Evolutionary conservation across 192 early-diverging fungal species (phyloP).

Genomic region (Umbelopsis vinacea): DNA sequence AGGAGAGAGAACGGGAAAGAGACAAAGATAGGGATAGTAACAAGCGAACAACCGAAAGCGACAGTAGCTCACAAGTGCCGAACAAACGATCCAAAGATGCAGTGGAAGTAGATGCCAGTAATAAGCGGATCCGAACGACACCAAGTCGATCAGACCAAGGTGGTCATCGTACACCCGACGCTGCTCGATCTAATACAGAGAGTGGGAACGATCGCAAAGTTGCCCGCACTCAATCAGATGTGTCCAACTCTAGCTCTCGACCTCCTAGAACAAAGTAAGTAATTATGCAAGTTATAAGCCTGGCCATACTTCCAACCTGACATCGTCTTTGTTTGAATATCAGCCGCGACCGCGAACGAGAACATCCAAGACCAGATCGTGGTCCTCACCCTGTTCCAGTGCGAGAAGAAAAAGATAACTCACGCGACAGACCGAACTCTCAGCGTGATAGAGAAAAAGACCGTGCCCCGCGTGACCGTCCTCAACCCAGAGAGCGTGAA

Average conservation of each 20-base stretch:
- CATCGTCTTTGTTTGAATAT: background rate
- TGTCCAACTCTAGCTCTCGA: background rate
- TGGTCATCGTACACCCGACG: background rate
- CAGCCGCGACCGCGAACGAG: background rate
- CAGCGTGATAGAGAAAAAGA: background rate
- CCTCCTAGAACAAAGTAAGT: background rate
- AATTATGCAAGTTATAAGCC: background rate
- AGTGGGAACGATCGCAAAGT: background rate
- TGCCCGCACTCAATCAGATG: background rate
- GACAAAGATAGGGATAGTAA: background rate
- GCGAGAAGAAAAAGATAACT: background rate
- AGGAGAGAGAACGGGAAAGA: background rate
- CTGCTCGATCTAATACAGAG: background rate
- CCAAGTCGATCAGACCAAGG: background rate
- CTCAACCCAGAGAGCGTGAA: background rate
- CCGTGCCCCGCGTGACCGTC: background rate
- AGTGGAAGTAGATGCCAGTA: background rate
- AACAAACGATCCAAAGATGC: background rate
- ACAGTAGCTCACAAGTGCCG: background rate
- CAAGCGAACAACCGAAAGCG: background rate
- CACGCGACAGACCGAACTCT: background rate
- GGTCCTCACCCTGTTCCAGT: constrained; percentile 1
- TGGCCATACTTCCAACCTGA: background rate
- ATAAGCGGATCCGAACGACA: constrained; percentile 13
- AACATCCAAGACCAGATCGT: constrained; percentile 18